Conservation (phyloP, 371 early-diverging fungal species). For the Rhizopus arrhizus region DNA sequence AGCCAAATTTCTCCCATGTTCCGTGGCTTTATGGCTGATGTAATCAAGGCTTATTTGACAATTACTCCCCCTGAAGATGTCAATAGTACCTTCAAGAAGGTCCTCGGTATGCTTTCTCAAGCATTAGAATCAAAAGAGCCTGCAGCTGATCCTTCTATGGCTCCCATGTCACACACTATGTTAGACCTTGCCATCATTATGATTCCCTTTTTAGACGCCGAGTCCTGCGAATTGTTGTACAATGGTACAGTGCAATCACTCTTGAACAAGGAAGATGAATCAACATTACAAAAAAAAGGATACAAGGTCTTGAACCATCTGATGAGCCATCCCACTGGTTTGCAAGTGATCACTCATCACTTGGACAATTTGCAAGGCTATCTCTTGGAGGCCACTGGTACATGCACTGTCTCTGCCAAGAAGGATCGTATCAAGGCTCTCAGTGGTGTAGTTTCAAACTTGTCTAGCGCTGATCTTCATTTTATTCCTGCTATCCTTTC, state of each 20-base stretch:
- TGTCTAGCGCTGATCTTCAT: constrained; percentile 70
- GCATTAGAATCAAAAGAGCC: constrained; percentile 50
- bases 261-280: constrained; percentile 68
- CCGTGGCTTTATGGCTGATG: constrained; percentile 74
- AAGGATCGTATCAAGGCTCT: constrained; percentile 71
- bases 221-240: constrained; percentile 59
- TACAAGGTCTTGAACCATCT: constrained; percentile 84
- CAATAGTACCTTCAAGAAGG: constrained; percentile 63
- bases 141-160: constrained; percentile 48
- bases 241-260: constrained; percentile 57
- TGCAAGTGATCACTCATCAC: constrained; percentile 42
- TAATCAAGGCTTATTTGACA: constrained; percentile 69
- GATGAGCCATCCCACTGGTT: constrained; percentile 52
- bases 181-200: constrained; percentile 74
- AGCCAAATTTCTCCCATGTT: constrained; percentile 67
- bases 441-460: constrained; percentile 51
- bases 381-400: constrained; percentile 56
- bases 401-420: constrained; percentile 66
- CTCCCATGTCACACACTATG: constrained; percentile 76
- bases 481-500: constrained; percentile 85
- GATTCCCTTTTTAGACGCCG: constrained; percentile 70
- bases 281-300: constrained; percentile 89
- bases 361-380: constrained; percentile 53
- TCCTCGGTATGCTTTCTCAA: constrained; percentile 67
- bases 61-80: constrained; percentile 63